These are phyloP conservation scores for Thyridium curvatum DNA, from an alignment of 2,329 filamentous ascomycete genomes.

Conservation along the genomic window DNA sequence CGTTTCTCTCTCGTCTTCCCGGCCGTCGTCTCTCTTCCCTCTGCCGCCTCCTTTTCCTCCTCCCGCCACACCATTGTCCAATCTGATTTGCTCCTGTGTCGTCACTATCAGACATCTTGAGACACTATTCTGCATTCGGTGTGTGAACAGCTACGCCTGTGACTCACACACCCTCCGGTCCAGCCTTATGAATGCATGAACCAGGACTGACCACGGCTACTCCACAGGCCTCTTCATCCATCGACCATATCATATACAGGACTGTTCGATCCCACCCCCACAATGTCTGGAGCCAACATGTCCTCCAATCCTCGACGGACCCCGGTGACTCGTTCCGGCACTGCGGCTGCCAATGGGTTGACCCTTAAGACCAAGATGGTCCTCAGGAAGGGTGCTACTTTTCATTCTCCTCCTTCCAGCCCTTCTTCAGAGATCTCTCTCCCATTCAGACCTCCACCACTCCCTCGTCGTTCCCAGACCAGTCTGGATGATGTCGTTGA, in stretches of 20 bases:
- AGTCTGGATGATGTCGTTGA: conserved; percentile 66
- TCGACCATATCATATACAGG: no score
- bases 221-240: no score
- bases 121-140: conserved; percentile 2
- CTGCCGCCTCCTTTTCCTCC: background rate
- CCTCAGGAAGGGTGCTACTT: conserved; percentile 67
- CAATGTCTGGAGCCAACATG: conserved; percentile 15
- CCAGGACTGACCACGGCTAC: background rate
- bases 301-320: conserved; percentile 31
- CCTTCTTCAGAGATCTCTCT: conserved; percentile 24
- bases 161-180: background rate
- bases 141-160: background rate
- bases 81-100: background rate
- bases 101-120: conserved; percentile 1
- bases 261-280: no score
- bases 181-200: background rate
- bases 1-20: background rate
- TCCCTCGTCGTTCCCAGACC: conserved; percentile 64
- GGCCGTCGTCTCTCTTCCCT: background rate
- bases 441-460: conserved; percentile 40
- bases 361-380: conserved; percentile 48
- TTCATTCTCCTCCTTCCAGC: conserved; percentile 47
- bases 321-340: conserved; percentile 36
- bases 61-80: background rate
- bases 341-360: conserved; percentile 32